Conservation (phyloP, 345 rosid species). For the Anacardium occidentale region DNA sequence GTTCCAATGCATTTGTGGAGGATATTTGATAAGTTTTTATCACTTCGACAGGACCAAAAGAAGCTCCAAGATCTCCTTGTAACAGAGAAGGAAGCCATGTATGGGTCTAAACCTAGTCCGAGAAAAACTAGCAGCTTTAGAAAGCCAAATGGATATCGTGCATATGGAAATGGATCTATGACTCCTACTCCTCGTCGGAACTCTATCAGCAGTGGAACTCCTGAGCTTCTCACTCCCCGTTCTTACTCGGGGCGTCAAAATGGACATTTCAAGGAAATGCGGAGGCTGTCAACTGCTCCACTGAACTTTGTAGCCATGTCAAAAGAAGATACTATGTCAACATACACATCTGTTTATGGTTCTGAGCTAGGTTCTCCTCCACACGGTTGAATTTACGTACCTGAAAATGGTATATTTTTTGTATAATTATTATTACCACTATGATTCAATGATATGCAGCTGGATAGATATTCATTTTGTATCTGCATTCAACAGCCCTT, state of each 20-base stretch:
- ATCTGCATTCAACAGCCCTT: too few species aligned
- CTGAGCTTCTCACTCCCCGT: constrained; percentile 83
- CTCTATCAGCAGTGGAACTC: constrained; percentile 65
- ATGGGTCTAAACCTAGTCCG: constrained; percentile 95
- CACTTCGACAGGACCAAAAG: constrained; percentile 76
- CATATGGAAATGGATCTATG: constrained; percentile 84
- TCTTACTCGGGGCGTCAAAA: constrained; percentile 90
- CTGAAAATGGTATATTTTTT: constrained; percentile 28
- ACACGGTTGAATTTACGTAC: constrained; percentile 40
- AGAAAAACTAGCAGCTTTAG: constrained; percentile 83
- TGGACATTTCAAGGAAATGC: constrained; percentile 81
- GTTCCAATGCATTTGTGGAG: background rate
- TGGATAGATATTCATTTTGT: too few species aligned
- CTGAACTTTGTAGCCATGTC: constrained; percentile 76
- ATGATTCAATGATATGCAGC: too few species aligned
- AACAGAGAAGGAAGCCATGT: constrained; percentile 79
- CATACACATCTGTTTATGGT: constrained; percentile 77
- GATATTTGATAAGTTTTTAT: background rate
- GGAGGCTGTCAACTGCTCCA: constrained; percentile 78
- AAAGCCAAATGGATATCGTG: constrained; percentile 66
- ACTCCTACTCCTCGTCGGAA: constrained; percentile 83
- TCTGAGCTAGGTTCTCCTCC: constrained; percentile 88
- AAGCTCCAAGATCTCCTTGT: constrained; percentile 87
- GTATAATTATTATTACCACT: background rate
- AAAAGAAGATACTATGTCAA: constrained; percentile 81